Conservation (phyloP, 805 yeast genomes). For the Myxozyma mucilagina region DNA sequence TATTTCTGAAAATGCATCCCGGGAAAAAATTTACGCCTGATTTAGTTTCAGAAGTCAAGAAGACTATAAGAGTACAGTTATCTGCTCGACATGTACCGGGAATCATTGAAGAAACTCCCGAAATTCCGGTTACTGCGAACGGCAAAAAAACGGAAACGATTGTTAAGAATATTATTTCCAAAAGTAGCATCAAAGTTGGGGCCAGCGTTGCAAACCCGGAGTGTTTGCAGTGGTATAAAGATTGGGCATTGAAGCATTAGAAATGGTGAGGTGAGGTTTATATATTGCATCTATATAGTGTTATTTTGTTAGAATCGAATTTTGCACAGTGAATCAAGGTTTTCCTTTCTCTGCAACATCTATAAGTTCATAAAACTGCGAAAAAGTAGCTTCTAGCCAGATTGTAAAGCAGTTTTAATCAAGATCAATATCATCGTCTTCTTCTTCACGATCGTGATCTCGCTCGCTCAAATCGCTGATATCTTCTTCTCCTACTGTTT, state of each 20-base stretch:
- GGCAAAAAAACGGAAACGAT: slow-evolving; percentile 35
- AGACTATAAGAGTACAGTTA: slow-evolving; percentile 26
- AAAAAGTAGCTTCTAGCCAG: background rate
- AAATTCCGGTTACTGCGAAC: slow-evolving; percentile 34
- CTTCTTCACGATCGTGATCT: slow-evolving; percentile 5
- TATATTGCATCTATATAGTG: no score
- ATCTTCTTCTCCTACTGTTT: slow-evolving; percentile 33
- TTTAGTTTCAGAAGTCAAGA: slow-evolving; percentile 12
- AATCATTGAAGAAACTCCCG: slow-evolving; percentile 31
- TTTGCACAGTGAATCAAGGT: no score
- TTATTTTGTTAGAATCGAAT: no score
- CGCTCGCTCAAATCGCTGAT: slow-evolving; percentile 14
- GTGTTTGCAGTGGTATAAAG: slow-evolving; percentile 30
- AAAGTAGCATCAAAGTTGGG: slow-evolving; percentile 26
- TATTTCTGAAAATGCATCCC: slow-evolving; percentile 29
- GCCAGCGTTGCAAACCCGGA: slow-evolving; percentile 35
- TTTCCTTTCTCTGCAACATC: no score
- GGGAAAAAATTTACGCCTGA: slow-evolving; percentile 10
- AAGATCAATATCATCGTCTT: slow-evolving; percentile 9
- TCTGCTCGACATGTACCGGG: slow-evolving; percentile 34
- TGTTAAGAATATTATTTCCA: slow-evolving; percentile 30
- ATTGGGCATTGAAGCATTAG: slow-evolving; percentile 30
- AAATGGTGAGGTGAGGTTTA: background rate
- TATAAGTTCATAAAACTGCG: background rate
- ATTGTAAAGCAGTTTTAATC: background rate